Conservation (phyloP, 352 stramenopile species). For the Phytophthora megakarya region DNA sequence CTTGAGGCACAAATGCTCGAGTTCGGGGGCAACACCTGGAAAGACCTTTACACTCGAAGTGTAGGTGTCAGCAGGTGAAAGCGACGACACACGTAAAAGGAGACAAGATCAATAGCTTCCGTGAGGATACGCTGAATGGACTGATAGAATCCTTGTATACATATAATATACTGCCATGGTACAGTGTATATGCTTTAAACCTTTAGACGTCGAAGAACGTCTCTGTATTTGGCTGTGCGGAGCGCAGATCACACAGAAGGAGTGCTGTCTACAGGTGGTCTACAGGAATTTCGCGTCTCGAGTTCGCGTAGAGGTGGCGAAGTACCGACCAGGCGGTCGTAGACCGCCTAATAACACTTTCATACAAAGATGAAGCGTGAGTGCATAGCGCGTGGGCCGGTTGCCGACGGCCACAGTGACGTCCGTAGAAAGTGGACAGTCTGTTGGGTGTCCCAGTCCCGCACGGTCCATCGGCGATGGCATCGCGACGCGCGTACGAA, state of each 20-base stretch:
- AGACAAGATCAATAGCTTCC: not conserved
- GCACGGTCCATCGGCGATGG: not conserved
- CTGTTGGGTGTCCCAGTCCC: constrained; percentile 3
- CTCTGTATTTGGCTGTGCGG: not conserved
- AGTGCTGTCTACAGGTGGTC: not conserved
- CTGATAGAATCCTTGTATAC: not conserved
- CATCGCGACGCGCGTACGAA: constrained; percentile 1
- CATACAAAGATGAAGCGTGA: constrained; percentile 3
- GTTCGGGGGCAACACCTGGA: constrained; percentile 25
- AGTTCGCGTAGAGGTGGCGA: not conserved
- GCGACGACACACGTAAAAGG: too few species aligned
- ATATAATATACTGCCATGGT: too few species aligned
- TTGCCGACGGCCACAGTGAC: not conserved
- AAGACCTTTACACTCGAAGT: constrained; percentile 26
- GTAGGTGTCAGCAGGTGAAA: not conserved
- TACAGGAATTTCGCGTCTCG: not conserved
- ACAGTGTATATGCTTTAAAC: too few species aligned
- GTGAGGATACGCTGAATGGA: not conserved
- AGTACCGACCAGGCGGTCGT: not conserved
- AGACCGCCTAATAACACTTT: too few species aligned
- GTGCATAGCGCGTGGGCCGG: constrained; percentile 17
- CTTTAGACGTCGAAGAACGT: not conserved
- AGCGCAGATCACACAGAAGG: not conserved
- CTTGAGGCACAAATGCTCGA: not conserved
- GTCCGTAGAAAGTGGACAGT: constrained; percentile 18